These are phyloP conservation scores for Hymenoscyphus salicellus DNA, from an alignment of 2,329 filamentous ascomycete species.

Conservation along the genomic window DNA sequence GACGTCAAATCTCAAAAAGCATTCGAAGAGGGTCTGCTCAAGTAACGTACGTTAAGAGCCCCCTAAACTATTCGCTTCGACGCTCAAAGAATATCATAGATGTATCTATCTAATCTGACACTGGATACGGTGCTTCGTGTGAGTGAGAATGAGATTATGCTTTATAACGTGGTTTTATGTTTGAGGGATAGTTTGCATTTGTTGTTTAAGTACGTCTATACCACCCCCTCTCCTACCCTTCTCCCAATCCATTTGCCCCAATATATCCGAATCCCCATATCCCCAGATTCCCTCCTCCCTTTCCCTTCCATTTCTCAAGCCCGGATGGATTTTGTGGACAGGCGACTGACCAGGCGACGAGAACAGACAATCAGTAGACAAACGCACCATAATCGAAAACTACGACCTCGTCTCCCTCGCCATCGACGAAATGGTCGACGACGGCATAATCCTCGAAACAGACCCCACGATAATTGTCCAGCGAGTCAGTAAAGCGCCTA, in stretches of 20 bases:
- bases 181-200: slow-evolving; percentile 86
- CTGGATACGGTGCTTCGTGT: too few species aligned
- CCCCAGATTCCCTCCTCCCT: too few species aligned
- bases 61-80: too few species aligned
- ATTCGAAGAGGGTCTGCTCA: slow-evolving; percentile 92
- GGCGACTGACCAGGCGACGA: too few species aligned
- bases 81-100: slow-evolving; percentile 97
- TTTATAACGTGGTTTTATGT: slow-evolving; percentile 93
- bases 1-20: slow-evolving; percentile 90
- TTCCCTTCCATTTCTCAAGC: too few species aligned
- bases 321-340: too few species aligned
- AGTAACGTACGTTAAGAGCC: too few species aligned
- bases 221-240: neutral
- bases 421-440: slow-evolving; percentile 92
- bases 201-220: slow-evolving; percentile 72
- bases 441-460: slow-evolving; percentile 95
- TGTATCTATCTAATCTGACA: too few species aligned
- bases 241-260: neutral
- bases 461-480: slow-evolving; percentile 92
- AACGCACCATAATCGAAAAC: slow-evolving; percentile 96
- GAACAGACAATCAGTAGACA: slow-evolving; percentile 80
- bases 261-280: neutral
- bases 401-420: slow-evolving; percentile 93
- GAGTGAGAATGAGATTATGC: slow-evolving; percentile 94
- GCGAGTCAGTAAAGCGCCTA: slow-evolving; percentile 86